Evolutionary conservation across 768 basidiomycete species (phyloP).

Genomic region (Pulveroboletus ravenelii): DNA sequence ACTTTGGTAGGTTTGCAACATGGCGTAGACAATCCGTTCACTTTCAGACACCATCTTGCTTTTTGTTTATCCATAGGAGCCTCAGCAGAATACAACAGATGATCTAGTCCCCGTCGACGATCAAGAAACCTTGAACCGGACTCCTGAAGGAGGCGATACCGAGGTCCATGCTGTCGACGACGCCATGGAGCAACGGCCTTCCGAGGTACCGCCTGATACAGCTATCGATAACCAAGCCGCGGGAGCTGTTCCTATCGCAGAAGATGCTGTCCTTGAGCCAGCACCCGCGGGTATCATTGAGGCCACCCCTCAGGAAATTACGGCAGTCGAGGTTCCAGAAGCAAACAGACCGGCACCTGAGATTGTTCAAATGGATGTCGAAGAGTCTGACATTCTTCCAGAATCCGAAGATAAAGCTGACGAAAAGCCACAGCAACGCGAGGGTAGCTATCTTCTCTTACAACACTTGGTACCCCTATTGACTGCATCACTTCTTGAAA

Average conservation of each 20-base stretch:
- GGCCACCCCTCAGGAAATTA: slow-evolving; percentile 7
- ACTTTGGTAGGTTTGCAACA: slow-evolving; percentile 8
- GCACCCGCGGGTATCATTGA: slow-evolving; percentile 6
- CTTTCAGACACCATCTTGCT: neutral
- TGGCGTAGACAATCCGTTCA: neutral
- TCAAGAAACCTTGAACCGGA: neutral
- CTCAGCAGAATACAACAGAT: neutral
- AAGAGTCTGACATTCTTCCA: slow-evolving; percentile 7
- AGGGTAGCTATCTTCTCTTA: slow-evolving; percentile 11
- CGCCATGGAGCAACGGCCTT: neutral
- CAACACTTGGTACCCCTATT: neutral
- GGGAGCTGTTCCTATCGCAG: neutral
- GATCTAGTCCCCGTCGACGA: slow-evolving; percentile 6
- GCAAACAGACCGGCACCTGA: neutral
- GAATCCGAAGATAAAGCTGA: slow-evolving; percentile 9
- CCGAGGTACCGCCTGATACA: neutral
- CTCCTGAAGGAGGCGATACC: slow-evolving; percentile 4
- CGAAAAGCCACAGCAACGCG: slow-evolving; percentile 14
- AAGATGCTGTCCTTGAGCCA: slow-evolving; percentile 7
- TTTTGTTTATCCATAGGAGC: slow-evolving; percentile 7
- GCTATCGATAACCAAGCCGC: slow-evolving; percentile 6
- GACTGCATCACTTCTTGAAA: slow-evolving; percentile 1
- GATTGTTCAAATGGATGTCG: slow-evolving; percentile 8
- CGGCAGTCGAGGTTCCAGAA: slow-evolving; percentile 5
- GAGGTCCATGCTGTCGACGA: slow-evolving; percentile 1